These are phyloP conservation scores for Starmerella khaoyaiensis DNA, from an alignment of 805 yeast species.

Conservation along the genomic window DNA sequence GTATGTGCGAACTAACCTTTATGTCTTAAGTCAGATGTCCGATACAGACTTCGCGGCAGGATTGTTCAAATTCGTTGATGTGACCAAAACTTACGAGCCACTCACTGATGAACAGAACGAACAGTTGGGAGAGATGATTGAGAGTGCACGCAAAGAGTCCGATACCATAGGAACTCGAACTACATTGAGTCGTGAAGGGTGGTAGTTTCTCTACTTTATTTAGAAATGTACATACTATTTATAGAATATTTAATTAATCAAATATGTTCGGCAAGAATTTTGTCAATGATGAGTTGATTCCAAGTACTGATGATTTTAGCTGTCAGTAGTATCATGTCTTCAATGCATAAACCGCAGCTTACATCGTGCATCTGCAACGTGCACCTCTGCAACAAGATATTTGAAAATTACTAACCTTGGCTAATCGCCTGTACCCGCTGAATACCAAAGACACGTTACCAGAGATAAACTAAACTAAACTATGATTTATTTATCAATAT, in stretches of 20 bases:
- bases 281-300: too few species aligned
- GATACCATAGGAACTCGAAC: constrained; percentile 17
- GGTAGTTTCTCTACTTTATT: constrained; percentile 13
- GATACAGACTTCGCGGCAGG: constrained; percentile 94
- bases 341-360: too few species aligned
- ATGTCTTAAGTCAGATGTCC: constrained; percentile 69
- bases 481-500: too few species aligned
- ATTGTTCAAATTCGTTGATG: constrained; percentile 69
- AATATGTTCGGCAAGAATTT: too few species aligned
- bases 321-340: too few species aligned
- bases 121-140: constrained; percentile 21
- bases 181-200: constrained; percentile 21
- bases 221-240: constrained; percentile 5
- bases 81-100: constrained; percentile 63
- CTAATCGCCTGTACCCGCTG: too few species aligned
- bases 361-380: too few species aligned
- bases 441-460: too few species aligned
- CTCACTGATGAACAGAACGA: constrained; percentile 49
- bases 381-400: too few species aligned
- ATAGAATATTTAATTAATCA: too few species aligned
- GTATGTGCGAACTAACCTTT: constrained; percentile 78
- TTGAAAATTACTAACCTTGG: too few species aligned
- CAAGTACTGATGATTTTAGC: background rate
- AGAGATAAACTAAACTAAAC: too few species aligned
- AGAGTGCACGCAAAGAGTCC: constrained; percentile 21